Conservation (phyloP, 164 flowering plant genomes). For the Kingdonia uniflora region DNA sequence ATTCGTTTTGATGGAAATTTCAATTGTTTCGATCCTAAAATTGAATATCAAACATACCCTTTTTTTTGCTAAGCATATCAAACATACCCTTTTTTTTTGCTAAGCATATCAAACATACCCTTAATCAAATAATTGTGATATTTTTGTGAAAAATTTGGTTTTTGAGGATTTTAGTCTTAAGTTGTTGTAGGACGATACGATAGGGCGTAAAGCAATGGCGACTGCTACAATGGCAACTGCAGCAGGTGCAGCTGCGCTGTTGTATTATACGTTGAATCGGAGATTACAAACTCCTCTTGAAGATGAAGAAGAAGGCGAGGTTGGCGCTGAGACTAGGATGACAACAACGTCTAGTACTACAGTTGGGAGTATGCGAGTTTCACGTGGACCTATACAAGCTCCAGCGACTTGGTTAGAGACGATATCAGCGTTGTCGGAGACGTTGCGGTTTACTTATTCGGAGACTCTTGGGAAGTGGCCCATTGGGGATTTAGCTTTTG, state of each 20-base stretch:
- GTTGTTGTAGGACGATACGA: no score
- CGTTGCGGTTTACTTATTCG: slow-evolving; percentile 85
- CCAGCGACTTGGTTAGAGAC: slow-evolving; percentile 98
- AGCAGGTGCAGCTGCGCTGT: slow-evolving; percentile 97
- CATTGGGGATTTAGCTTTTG: slow-evolving; percentile 93
- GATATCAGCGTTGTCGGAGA: slow-evolving; percentile 87
- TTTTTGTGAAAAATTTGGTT: no score
- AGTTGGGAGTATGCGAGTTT: slow-evolving; percentile 39
- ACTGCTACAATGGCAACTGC: slow-evolving; percentile 98
- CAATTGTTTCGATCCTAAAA: no score
- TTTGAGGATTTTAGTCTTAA: no score
- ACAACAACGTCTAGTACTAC: slow-evolving; percentile 14
- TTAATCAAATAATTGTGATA: no score
- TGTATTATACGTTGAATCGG: slow-evolving; percentile 73
- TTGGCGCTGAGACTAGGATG: slow-evolving; percentile 4
- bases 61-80: no score
- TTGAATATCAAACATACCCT: no score
- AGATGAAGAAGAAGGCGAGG: slow-evolving; percentile 33
- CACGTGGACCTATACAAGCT: slow-evolving; percentile 62
- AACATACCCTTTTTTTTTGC: no score
- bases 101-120: no score
- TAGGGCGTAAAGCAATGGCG: slow-evolving; percentile 45
- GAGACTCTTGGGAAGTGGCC: slow-evolving; percentile 99
- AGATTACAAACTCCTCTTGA: slow-evolving; percentile 30
- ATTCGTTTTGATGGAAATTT: no score